phyloP scores from a whole-genome alignment of 177 flowering plant genomes.

The Vitis hybrid region DNA sequence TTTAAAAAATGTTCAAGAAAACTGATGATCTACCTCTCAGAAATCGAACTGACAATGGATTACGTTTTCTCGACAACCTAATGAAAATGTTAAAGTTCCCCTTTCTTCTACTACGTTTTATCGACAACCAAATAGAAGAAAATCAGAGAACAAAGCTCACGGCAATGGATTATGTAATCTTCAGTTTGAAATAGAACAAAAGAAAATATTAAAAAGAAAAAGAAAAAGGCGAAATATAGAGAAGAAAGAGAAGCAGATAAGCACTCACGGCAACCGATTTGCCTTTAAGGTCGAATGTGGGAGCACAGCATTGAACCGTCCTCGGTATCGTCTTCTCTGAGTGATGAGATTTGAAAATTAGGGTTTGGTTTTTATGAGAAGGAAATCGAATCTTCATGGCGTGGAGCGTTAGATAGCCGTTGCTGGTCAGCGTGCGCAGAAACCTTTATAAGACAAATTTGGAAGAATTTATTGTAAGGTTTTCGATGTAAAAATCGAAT shows the following conservation, averaged over 20 bases:
- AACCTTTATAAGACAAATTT: no score
- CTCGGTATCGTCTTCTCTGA: neutral
- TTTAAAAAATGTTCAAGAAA: no score
- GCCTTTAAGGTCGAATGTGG: slow-evolving; percentile 32
- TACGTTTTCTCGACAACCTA: no score
- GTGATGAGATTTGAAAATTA: neutral
- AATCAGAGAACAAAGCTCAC: neutral
- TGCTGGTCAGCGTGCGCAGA: no score
- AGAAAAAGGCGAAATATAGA: neutral
- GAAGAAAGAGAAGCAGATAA: neutral
- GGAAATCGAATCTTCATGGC: slow-evolving; percentile 11
- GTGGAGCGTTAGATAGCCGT: neutral
- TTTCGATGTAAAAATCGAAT: no score
- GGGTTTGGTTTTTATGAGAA: neutral
- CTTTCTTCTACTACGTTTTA: no score
- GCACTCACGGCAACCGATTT: slow-evolving; percentile 38
- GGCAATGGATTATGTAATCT: no score
- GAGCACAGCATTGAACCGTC: slow-evolving; percentile 3
- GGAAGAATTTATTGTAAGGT: no score
- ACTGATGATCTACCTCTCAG: no score
- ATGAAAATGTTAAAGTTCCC: neutral
- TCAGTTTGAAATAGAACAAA: no score
- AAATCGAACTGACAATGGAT: rapidly evolving
- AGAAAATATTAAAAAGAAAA: no score
- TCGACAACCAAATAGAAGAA: neutral